Conservation (phyloP, 129 eudicot genomes). For the Saussurea involucrata region DNA sequence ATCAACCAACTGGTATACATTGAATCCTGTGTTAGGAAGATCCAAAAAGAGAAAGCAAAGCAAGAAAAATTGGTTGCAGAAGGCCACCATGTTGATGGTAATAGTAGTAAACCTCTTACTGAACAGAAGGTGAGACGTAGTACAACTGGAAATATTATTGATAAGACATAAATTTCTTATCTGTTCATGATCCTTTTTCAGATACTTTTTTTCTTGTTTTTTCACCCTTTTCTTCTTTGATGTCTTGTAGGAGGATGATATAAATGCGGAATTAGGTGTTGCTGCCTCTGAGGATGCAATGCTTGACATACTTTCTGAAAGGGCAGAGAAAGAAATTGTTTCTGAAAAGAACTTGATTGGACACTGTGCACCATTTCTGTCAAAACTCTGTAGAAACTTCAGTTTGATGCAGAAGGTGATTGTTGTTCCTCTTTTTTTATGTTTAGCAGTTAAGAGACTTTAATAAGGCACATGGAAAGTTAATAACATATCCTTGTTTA, state of each 20-base stretch:
- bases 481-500: background rate
- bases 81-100: conserved; percentile 22
- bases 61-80: conserved; percentile 68
- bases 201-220: conserved; percentile 3
- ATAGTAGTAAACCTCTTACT: conserved; percentile 19
- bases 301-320: conserved; percentile 73
- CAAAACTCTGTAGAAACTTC: conserved; percentile 83
- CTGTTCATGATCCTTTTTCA: background rate
- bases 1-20: conserved; percentile 84
- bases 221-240: conserved; percentile 5
- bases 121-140: conserved; percentile 50
- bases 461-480: background rate
- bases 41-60: conserved; percentile 73
- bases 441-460: background rate
- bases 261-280: conserved; percentile 88
- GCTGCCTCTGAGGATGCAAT: conserved; percentile 87
- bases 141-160: background rate
- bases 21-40: conserved; percentile 77
- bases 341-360: conserved; percentile 79
- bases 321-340: conserved; percentile 89
- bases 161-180: background rate
- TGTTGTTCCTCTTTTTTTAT: background rate
- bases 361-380: conserved; percentile 73
- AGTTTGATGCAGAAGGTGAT: conserved; percentile 90
- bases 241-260: conserved; percentile 61